Evolutionary conservation across 495 filamentous ascomycete genomes (phyloP), one percentile per base, ranked within the genome.

Genomic region (Xylaria curta): DNA sequence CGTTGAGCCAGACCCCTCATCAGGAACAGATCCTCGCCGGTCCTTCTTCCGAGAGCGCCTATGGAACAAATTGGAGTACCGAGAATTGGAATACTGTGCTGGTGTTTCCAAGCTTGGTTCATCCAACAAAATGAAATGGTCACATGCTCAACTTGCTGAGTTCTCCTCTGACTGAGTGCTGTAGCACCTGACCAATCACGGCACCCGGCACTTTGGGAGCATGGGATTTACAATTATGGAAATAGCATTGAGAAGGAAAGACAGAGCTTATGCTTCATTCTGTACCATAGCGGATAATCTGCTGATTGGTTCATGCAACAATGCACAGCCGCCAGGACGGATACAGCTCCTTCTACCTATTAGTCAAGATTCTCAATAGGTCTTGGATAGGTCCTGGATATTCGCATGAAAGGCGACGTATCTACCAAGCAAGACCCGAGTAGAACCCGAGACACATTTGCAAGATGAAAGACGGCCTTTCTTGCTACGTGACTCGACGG

Each of bases 21-120:
- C 63, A 60, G 66, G 42, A 46, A 26, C 53, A 59, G 66, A 59
- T 69, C 66, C 40, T 59, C 53, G 51, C 66, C 40, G 15, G 49
- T 38, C 21, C 51, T 26, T 46, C 26, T 36, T 59, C 36, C 51
- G 51, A 46, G n/a, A 17, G 44, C 63, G 40, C 9, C 15, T 24
- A 65, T 5, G 0, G 40, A 33, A 33, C 26, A 17, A 65, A 40
- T 40, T 13, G 38, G 31, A 44, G 15, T 19, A 51, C 28, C 10
- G 28, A 53, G 26, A 19, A 56, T 44, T 21, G n/a, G 21, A 19
- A 56, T 36, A 56, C 47, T 44, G 65, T 56, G 33, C 21, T n/a
- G 19, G 19, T 33, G 3, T 28, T 31, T 64, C 4, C 38, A 63
- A 26, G 24, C 40, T 66, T 1, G 10, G 63, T 66, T 66, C 46